Base-by-base conservation (phyloP, 2,329 filamentous ascomycete genomes). In the Aspergillus jensenii region DNA sequence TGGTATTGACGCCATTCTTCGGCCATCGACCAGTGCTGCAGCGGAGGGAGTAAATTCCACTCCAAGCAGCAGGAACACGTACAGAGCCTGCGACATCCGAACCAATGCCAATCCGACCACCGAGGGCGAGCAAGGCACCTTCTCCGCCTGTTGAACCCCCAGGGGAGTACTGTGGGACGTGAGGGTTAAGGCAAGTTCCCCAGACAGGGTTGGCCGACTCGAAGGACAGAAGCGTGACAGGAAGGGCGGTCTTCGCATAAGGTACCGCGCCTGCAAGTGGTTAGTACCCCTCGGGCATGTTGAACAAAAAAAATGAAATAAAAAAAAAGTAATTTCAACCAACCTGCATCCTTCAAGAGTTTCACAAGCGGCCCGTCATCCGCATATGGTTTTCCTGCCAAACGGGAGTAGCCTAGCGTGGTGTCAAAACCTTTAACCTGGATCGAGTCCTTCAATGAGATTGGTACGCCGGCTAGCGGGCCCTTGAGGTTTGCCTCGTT, bases 11-110 rank as follows among this genome's bases (percentile, higher is more conserved):
- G 9, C 91, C 91, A 43, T 85, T 82, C 74, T 96, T 96, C 1
- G 91, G 91, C 91, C 93, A 97, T 49, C 93, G 84, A 2, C 93
- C 93, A 1, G 90, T 96, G 3, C 90, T 93, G 76, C 93, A 96
- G 37, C 90, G 86, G 23, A 97, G 78, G 17, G 89, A 89, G 74
- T 96, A 97, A 71, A 93, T 91, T 8, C 93, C 93, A 2, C 90
- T 90, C 78, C 92, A 97, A 66, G 96, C 91, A 5, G 93, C 93
- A 0, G 93, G 93, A 2, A 85, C 88, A 52, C 93, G 84, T 5
- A 97, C 92, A 15, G 90, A 95, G 31, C 93, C 93, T 14, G 92
- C 93, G 15, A 97, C 92, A 73, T 96, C 93, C 48, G 89, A 93
- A 9, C 93, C 93, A 64, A 97, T 89, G 41, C 93, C 93, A 59